Conservation (phyloP, 768 basidiomycete genomes). For the Xerocomus potaroensis region DNA sequence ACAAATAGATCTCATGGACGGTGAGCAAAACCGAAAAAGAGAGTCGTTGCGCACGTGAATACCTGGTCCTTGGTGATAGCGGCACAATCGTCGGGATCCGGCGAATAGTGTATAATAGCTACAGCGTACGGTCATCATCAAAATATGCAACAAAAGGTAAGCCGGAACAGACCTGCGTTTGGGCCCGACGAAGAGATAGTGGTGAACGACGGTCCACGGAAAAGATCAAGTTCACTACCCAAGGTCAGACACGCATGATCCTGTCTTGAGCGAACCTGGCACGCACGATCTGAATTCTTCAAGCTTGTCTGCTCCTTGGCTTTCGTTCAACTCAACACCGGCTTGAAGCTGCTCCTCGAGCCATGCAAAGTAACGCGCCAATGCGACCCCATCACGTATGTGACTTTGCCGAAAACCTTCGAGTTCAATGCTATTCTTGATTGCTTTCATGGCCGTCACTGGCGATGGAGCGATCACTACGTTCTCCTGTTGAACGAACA, state of each 20-base stretch:
- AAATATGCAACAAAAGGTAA: not conserved
- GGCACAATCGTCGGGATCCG: conserved; percentile 68
- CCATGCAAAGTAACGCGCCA: conserved; percentile 92
- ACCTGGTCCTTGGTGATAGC: conserved; percentile 75
- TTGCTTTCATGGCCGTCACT: conserved; percentile 71
- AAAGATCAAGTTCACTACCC: conserved; percentile 66
- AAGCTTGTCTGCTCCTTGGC: conserved; percentile 72
- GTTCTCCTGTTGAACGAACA: conserved; percentile 42
- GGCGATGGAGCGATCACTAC: conserved; percentile 64
- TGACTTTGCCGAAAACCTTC: conserved; percentile 89
- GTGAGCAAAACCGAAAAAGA: conserved; percentile 24
- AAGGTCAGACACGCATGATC: not conserved
- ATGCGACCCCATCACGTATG: conserved; percentile 84
- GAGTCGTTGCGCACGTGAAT: not conserved
- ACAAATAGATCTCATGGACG: conserved; percentile 56
- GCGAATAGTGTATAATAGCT: conserved; percentile 94
- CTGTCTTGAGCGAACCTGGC: not conserved
- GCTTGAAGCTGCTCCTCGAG: conserved; percentile 75
- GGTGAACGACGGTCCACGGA: conserved; percentile 83
- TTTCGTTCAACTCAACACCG: conserved; percentile 66
- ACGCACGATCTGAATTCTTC: conserved; percentile 79
- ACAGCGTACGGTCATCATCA: not conserved
- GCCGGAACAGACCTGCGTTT: conserved; percentile 65
- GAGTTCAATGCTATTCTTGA: conserved; percentile 78
- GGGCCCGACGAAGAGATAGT: conserved; percentile 93